Evolutionary conservation across 352 stramenopile species (phyloP).

Genomic region (Pythium insidiosum): DNA sequence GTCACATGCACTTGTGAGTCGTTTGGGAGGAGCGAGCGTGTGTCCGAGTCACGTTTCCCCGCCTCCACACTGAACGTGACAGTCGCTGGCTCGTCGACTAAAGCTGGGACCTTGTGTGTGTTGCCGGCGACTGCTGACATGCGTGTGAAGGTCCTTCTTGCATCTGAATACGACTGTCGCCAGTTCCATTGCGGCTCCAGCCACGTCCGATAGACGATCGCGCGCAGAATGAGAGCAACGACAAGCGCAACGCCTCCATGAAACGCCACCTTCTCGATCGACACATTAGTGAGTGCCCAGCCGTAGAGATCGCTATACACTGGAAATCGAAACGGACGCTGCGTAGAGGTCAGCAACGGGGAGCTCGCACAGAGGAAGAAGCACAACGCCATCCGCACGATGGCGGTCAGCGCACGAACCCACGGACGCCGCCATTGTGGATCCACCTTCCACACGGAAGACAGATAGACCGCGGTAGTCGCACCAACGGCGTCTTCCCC

Average conservation of each 20-base stretch:
- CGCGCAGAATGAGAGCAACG: not conserved
- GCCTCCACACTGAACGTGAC: conserved; percentile 14
- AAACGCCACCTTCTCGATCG: conserved; percentile 5
- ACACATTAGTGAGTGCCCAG: not conserved
- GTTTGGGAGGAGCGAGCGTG: too few relatives aligned
- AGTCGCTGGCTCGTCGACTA: not conserved
- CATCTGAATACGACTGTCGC: not conserved
- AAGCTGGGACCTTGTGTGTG: not conserved
- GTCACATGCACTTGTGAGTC: conserved; percentile 8
- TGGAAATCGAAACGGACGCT: not conserved
- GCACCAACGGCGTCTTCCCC: too few relatives aligned
- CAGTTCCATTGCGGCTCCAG: not conserved
- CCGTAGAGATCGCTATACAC: not conserved
- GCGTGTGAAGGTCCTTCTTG: conserved; percentile 3
- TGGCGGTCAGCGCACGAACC: not conserved
- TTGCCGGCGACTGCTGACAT: conserved; percentile 1
- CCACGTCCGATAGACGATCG: not conserved
- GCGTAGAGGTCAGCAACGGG: not conserved
- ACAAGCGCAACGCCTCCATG: conserved; percentile 16
- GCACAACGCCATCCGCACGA: too few relatives aligned
- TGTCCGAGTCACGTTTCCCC: conserved; percentile 3
- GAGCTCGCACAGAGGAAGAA: not conserved
- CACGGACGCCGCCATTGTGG: too few relatives aligned
- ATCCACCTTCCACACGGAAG: too few relatives aligned
- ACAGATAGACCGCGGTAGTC: too few relatives aligned